Evolutionary conservation across 257 asterid species (phyloP), one percentile per base, ranked within the genome.

Genomic region (Solanum megistacrolobum): DNA sequence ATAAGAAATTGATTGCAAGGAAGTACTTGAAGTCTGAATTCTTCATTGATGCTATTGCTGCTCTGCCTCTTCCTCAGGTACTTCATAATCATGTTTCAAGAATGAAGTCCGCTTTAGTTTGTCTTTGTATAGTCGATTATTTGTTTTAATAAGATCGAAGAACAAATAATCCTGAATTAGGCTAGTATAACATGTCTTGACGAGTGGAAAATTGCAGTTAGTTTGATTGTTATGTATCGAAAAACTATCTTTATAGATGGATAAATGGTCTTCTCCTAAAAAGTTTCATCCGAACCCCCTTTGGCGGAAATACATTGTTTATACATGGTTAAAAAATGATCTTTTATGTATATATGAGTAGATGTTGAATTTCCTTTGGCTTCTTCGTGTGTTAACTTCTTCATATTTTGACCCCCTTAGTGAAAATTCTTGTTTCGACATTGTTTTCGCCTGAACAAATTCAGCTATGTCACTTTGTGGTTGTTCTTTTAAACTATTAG

Each of bases 11-110:
- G 94, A 95, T 96, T 7, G 96, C 94, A 8, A 85, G 69, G 91
- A 93, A 94, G 92, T 96, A 96, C 85, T 89, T 95, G 94, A 95
- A 92, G 90, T 91, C 95, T 0, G 97, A 95, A 4, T 95, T 96
- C 92, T 87, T 94, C 85, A 83, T 96, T 31, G 98, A 96, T 91
- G 91, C 91, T 43, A 84, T 95, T 89, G 98, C 98, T 36, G 96
- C 97, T 41, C 84, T 96, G 91, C 99, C 99, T 83, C 97, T 96
- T 88, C 97, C 99, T 78, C 99, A 96, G 99, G 99, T 96, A 88
- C 73, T 68, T 60, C 5, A 84, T 34, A 66, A 84, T 84, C 76
- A 31, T 84, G 62, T 27, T 65, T 84, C 48, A 46, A 29, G 11
- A 81, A 29, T 81, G 25, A 27, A 14, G 27, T 52, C 62, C 1